Base-by-base conservation (phyloP, 2,329 filamentous ascomycete species). In the Xylariaceae sp. region DNA sequence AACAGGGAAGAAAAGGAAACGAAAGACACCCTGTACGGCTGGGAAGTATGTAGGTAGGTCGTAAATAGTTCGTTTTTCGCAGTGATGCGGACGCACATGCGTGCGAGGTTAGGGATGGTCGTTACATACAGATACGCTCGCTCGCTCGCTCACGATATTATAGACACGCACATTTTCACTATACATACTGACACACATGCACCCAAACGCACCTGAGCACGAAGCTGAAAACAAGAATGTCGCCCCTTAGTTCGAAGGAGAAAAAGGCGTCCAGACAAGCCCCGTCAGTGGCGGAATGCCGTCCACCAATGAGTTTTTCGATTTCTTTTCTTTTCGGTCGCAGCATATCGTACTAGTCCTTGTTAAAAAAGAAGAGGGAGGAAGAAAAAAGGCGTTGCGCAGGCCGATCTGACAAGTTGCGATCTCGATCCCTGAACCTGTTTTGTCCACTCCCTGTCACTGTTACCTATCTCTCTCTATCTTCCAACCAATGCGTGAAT, bases 331-430 rank as follows among this genome's bases (percentile, higher is more conserved):
- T 30, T 11, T n/a, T 45, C 5, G 42, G 10, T 13, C 13, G 2
- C 13, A n/a, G 11, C 13, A 6, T 45, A 4, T 44, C 42, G 11
- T 11, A 10, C 37, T 42, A 9, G 8, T 13, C 37, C 37, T 42
- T 42, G 8, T 13, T 13, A 15, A 48, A 48, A 57, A 23, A 45
- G 34, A 47, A 44, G 17, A 17, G 17, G 35, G 13, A 10, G 8
- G 35, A 18, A 10, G 34, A 4, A 15, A n/a, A 55, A 52, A 30
- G 23, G 23, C 23, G 23, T 30, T 30, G 23, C 23, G 23, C 23
- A 7, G 39, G 51, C 57, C 54, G 54, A 42, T 59, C 60, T 62
- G 54, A 62, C 54, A 55, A 7, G 30, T 47, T 51, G 50, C 15
- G 13, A 49, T 18, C 44, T 39, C 23, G 9, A 39, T 44, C 56